Evolutionary conservation across 116 monocot genomes (phyloP), one percentile per base, ranked within the genome.

Genomic region (Iris pallida): DNA sequence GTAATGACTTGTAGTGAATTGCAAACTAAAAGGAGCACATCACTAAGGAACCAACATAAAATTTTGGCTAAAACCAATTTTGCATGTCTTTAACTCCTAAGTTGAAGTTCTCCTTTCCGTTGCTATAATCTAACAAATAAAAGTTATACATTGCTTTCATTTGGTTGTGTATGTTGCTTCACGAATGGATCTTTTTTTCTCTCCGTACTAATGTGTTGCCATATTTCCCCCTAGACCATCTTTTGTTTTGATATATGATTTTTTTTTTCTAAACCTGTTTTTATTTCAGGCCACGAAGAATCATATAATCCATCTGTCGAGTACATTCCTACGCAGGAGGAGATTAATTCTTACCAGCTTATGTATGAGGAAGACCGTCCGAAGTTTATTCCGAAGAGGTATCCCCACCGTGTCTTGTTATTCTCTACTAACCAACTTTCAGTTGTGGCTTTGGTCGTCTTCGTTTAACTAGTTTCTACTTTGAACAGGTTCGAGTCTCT

Each of bases 321-420:
- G 67, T 97, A 90, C 74, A 87, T 97, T 18, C 97, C 97, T 66
- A 87, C 92, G 5, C 83, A 92, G 80, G 90, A 97, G 65, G 97
- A 97, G 66, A 85, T 92, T 18, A 83, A 92, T 75, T 80, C 97
- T 12, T 97, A 97, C 58, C 87, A 92, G 70, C 73, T 97, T 30
- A 87, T 92, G 89, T 81, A 73, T 75, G 92, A 97, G 76, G 97
- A 97, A 74, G 97, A 97, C 57, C 87, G 97, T 19, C 97, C 92
- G 47, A 92, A 97, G 57, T 92, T 90, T 74, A 97, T 97, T 70
- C 92, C 97, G 20, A 92, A 68, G 76, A 85, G 86, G 97, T 90
- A 61, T 52, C 55, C 9, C 6, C 20, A 10, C 15, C 10, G 55
- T 56, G 20, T 64, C 58, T 11, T 40, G 12, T 48, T 52, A 61